Evolutionary conservation across 208 protist species (phyloP), one percentile per base, ranked within the genome.

Genomic region (Porcisia hertigi): DNA sequence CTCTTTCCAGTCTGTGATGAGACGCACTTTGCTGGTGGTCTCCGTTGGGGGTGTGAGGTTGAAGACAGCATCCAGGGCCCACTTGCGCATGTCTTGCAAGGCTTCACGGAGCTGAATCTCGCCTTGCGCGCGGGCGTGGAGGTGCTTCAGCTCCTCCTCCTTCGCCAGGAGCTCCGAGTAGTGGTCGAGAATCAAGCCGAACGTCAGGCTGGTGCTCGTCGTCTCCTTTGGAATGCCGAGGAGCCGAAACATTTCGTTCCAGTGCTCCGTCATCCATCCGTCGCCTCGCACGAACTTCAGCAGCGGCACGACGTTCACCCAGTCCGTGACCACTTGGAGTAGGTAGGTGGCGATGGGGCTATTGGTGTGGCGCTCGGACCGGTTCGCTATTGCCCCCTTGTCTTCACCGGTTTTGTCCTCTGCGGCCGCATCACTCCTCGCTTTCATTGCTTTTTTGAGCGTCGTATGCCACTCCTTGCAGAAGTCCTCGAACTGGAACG

Each of bases 1-100:
- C 62, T 99, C 98, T 79, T 99, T 98, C 98, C 98, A 99, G 43
- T 99, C 98, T n/a, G 97, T 94, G 81, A 99, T 98, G 49, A 99
- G 92, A 59, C 91, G 90, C 66, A 97, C 86, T 77, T 92, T 90
- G 55, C 62, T 77, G 14, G 75, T 76, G 49, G 76, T 80, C 45
- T 82, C 91, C 6, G 87, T 90, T 0, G 88, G 92, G 16, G 82
- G 76, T n/a, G 94, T 88, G 36, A 98, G 88, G 3, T 77, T 95
- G 85, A 99, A 99, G 54, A 67, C 82, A 9, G 97, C 86, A 43
- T 97, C 91, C 30, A 95, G 84, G 4, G 88, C 94, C 97, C 98
- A 99, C 43, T 79, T 86, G 57, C 92, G 92, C 52, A 99, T 77
- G 80, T 99, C 98, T 73, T 98, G 90, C 74, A 99, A 80, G 1